Evolutionary conservation across 768 basidiomycete genomes (phyloP).

Genomic region (Phanerochaete sordida): DNA sequence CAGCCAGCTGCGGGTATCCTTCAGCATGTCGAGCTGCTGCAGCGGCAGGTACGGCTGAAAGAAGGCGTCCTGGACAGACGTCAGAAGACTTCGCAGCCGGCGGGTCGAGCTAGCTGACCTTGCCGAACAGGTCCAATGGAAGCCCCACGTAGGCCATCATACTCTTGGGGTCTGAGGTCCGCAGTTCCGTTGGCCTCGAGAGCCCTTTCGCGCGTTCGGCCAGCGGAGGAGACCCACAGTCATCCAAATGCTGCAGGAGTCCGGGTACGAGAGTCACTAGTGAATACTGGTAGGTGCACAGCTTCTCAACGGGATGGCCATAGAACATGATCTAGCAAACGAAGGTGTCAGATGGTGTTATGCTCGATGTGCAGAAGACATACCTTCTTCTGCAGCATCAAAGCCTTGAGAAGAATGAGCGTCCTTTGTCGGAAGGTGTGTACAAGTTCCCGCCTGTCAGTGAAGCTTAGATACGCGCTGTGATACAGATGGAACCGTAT

Average conservation of each 20-base stretch:
- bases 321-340: constrained; percentile 83
- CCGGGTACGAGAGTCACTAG: constrained; percentile 91
- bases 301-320: constrained; percentile 91
- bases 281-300: constrained; percentile 98
- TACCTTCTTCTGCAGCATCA: constrained; percentile 92
- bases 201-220: constrained; percentile 57
- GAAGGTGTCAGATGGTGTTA: constrained; percentile 4
- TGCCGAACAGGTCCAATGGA: constrained; percentile 92
- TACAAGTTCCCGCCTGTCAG: constrained; percentile 80
- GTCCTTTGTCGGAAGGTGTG: constrained; percentile 93
- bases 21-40: constrained; percentile 89
- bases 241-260: constrained; percentile 83
- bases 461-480: neutral
- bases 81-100: neutral
- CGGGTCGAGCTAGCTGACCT: constrained; percentile 39
- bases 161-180: constrained; percentile 87
- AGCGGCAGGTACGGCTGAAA: constrained; percentile 97
- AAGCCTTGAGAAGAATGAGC: constrained; percentile 87
- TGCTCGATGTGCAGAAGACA: constrained; percentile 14
- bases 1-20: constrained; percentile 78
- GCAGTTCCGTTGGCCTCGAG: constrained; percentile 71
- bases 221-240: constrained; percentile 86
- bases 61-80: constrained; percentile 66
- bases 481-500: neutral
- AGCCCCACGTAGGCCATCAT: constrained; percentile 90